Conservation (phyloP, 2,329 filamentous ascomycete species). For the Exophiala lecanii-corni region DNA sequence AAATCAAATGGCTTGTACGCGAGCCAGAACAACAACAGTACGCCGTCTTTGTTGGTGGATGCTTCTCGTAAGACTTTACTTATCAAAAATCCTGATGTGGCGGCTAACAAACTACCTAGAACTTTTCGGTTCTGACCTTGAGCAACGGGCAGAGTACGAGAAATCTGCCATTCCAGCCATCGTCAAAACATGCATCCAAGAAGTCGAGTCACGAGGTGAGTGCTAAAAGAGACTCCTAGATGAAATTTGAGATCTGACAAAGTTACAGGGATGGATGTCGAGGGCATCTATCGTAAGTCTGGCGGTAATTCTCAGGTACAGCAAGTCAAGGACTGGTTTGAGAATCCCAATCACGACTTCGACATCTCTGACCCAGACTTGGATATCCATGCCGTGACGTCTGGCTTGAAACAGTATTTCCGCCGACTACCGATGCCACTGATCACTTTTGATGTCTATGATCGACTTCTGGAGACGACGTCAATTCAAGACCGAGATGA, state of each 20-base stretch:
- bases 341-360: constrained; percentile 67
- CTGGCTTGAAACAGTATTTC: constrained; percentile 96
- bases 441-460: constrained; percentile 89
- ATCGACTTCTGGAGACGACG: constrained; percentile 68
- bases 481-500: constrained; percentile 56
- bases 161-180: constrained; percentile 84
- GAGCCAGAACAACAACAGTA: constrained; percentile 42
- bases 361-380: constrained; percentile 91
- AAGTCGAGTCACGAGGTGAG: constrained; percentile 82
- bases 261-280: constrained; percentile 71
- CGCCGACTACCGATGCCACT: constrained; percentile 83
- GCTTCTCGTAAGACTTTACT: constrained; percentile 34
- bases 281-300: constrained; percentile 97
- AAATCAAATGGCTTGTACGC: constrained; percentile 29
- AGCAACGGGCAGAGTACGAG: constrained; percentile 81
- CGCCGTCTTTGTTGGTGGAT: constrained; percentile 37
- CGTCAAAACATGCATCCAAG: constrained; percentile 89
- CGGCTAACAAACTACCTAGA: constrained; percentile 32
- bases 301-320: constrained; percentile 90
- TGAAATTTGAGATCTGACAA: constrained; percentile 16
- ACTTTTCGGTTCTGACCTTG: constrained; percentile 85
- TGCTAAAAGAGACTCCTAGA: constrained; percentile 2
- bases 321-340: constrained; percentile 84
- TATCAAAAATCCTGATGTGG: background rate
- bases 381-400: constrained; percentile 94